A percentile compares a stretch with the other conserved stretches of the same genome.
phyloP scores from a whole-genome alignment of 2,329 filamentous ascomycete genomes.

The Drechslerella dactyloides region DNA sequence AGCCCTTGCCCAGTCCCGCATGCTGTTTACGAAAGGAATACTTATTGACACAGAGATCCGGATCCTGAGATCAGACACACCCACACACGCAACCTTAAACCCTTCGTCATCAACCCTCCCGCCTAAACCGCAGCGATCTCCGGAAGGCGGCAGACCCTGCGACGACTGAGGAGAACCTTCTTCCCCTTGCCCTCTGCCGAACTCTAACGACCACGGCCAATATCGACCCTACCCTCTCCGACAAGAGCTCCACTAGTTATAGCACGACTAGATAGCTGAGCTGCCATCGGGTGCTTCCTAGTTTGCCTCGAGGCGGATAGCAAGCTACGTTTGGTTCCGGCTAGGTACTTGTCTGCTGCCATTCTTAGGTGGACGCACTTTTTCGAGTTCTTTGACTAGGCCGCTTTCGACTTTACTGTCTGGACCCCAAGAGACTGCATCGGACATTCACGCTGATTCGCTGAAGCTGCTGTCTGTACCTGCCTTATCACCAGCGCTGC shows the following conservation, averaged over 20 bases:
- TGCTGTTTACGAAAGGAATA: slow-evolving; percentile 36
- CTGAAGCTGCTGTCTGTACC: slow-evolving; percentile 51
- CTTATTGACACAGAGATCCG: slow-evolving; percentile 28
- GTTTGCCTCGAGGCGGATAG: slow-evolving; percentile 37
- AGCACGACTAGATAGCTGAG: slow-evolving; percentile 19
- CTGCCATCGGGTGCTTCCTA: slow-evolving; percentile 24
- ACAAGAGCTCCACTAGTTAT: slow-evolving; percentile 23
- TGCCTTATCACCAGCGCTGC: slow-evolving; percentile 51
- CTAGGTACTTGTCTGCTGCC: slow-evolving; percentile 21
- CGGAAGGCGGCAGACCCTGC: slow-evolving; percentile 45
- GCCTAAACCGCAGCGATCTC: slow-evolving; percentile 41
- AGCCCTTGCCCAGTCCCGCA: not conserved
- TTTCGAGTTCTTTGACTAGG: slow-evolving; percentile 28
- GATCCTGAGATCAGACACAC: slow-evolving; percentile 36
- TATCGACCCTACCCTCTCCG: slow-evolving; percentile 23
- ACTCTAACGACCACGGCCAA: slow-evolving; percentile 36
- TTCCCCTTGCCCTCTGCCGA: slow-evolving; percentile 18
- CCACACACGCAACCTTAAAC: slow-evolving; percentile 30
- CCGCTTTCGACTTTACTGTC: slow-evolving; percentile 45
- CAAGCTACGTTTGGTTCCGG: slow-evolving; percentile 40
- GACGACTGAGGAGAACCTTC: slow-evolving; percentile 27
- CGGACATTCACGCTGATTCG: slow-evolving; percentile 44
- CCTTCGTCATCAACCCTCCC: slow-evolving; percentile 25
- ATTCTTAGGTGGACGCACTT: slow-evolving; percentile 44
- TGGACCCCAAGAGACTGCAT: slow-evolving; percentile 48